phyloP scores from a whole-genome alignment of 179 eudicot species.

The Silene vulgaris region DNA sequence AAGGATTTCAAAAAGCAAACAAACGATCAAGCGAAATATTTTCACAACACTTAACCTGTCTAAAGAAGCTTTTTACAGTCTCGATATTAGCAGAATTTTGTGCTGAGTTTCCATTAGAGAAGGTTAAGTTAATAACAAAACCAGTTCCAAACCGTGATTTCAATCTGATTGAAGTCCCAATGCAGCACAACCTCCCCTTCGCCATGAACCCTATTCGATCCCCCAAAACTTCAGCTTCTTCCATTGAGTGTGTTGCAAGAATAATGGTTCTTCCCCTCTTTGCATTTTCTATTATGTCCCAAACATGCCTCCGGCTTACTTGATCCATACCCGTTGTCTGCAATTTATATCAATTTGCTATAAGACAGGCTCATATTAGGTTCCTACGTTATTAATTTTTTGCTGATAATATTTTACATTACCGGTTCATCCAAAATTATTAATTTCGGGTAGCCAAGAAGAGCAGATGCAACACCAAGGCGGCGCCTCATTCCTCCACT shows the following conservation, averaged over 20 bases:
- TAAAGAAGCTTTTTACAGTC: constrained; percentile 62
- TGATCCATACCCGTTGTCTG: constrained; percentile 99
- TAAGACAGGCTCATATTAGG: not conserved
- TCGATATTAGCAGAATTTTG: constrained; percentile 31
- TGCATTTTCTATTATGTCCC: constrained; percentile 90
- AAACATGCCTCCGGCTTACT: constrained; percentile 75
- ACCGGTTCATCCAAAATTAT: constrained; percentile 92
- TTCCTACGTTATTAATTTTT: too few species aligned
- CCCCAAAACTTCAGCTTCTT: constrained; percentile 83
- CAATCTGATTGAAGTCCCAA: constrained; percentile 76
- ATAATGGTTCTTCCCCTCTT: constrained; percentile 75
- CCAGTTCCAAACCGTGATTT: constrained; percentile 87
- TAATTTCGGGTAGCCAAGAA: constrained; percentile 80
- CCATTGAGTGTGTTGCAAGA: constrained; percentile 93
- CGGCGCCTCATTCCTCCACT: constrained; percentile 97
- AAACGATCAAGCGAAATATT: not conserved
- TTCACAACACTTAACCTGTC: constrained; percentile 40
- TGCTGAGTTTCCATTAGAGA: constrained; percentile 30
- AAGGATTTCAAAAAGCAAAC: not conserved
- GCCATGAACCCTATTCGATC: constrained; percentile 95
- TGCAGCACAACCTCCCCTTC: constrained; percentile 86
- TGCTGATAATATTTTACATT: not conserved
- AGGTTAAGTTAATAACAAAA: constrained; percentile 62
- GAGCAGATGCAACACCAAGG: constrained; percentile 81
- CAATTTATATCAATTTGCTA: not conserved